Evolutionary conservation across 2,329 filamentous ascomycete genomes (phyloP), one percentile per base, ranked within the genome.

Genomic region (Pseudocercospora cruenta): DNA sequence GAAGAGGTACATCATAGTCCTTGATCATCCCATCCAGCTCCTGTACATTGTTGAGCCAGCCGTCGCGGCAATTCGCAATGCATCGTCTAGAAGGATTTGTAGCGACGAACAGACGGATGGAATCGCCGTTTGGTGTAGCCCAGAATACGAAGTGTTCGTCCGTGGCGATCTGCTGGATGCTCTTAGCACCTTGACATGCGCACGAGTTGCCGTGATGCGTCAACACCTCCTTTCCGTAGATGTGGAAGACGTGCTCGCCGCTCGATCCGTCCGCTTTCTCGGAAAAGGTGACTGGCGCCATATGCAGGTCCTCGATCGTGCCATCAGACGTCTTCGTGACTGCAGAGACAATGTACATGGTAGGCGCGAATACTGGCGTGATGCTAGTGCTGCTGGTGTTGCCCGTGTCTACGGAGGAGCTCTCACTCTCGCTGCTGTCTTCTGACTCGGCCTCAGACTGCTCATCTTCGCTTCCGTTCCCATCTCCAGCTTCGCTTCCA

Each of bases 211-310:
- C 1, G 53, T 57, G 64, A 31, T 65, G 60, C 45, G 70, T 58
- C 12, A 66, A 24, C 21, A 65, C 61, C 2, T 66, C 19, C 16
- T 64, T 65, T 63, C 72, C 73, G 59, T 68, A 70, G 54, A 75
- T 65, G 2, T 72, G 69, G 57, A 68, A 75, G n/a, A 36, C 63
- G 45, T 71, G 71, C n/a, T 16, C 24, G 19, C 55, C 57, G 45
- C 39, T 31, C 3, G 28, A 28, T 1, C 63, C 53, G 12, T 51
- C 53, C 9, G 67, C 33, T 24, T 64, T 65, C 21, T 64, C 28
- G 12, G 67, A 33, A 26, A 71, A 71, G 7, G 58, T 59, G 24
- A 70, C 55, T 12, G 60, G 60, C 2, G 62, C 36, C 21, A 74
- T 36, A 16, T 59, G 39, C 26, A 73, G 14, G 28, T 69, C 62